Evolutionary conservation across 768 basidiomycete genomes (phyloP).

Genomic region (Psilocybe subaeruginosa): DNA sequence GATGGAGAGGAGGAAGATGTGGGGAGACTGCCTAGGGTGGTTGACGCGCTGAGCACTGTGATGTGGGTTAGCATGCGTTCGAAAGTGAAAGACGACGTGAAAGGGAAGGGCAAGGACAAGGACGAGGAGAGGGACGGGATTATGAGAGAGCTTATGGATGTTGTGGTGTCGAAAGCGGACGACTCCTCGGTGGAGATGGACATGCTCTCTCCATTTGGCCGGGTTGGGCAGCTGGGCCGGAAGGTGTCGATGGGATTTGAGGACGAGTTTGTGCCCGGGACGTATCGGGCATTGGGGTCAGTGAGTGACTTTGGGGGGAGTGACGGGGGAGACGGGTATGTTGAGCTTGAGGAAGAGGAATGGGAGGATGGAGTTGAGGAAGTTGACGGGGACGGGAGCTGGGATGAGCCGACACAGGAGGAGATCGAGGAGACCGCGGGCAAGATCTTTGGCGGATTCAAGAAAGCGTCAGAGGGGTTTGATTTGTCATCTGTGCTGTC

Average conservation of each 20-base stretch:
- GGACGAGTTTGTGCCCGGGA: slow-evolving; percentile 80
- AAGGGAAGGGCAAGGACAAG: neutral
- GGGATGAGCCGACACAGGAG: slow-evolving; percentile 45
- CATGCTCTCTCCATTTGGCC: slow-evolving; percentile 13
- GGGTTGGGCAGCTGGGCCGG: slow-evolving; percentile 1
- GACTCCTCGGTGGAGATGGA: slow-evolving; percentile 8
- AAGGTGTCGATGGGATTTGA: slow-evolving; percentile 54
- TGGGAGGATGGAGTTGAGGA: slow-evolving; percentile 24
- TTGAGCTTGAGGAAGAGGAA: slow-evolving; percentile 17
- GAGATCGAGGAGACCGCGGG: slow-evolving; percentile 53
- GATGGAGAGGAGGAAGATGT: slow-evolving; percentile 32
- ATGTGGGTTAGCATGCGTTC: slow-evolving; percentile 84
- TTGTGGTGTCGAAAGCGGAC: neutral
- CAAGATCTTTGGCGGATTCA: slow-evolving; percentile 49
- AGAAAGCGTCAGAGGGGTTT: slow-evolving; percentile 35
- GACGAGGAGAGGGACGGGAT: slow-evolving; percentile 18
- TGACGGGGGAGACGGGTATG: slow-evolving; percentile 26
- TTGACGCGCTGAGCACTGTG: slow-evolving; percentile 82
- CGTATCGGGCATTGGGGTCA: slow-evolving; percentile 63
- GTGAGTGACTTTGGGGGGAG: slow-evolving; percentile 59
- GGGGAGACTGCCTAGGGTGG: slow-evolving; percentile 62
- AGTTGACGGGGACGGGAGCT: slow-evolving; percentile 24
- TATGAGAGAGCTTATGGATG: slow-evolving; percentile 21
- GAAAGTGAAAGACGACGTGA: neutral
- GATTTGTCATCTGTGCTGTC: slow-evolving; percentile 65